phyloP scores from a whole-genome alignment of 495 filamentous ascomycete genomes.

The Neurospora sublineolata region DNA sequence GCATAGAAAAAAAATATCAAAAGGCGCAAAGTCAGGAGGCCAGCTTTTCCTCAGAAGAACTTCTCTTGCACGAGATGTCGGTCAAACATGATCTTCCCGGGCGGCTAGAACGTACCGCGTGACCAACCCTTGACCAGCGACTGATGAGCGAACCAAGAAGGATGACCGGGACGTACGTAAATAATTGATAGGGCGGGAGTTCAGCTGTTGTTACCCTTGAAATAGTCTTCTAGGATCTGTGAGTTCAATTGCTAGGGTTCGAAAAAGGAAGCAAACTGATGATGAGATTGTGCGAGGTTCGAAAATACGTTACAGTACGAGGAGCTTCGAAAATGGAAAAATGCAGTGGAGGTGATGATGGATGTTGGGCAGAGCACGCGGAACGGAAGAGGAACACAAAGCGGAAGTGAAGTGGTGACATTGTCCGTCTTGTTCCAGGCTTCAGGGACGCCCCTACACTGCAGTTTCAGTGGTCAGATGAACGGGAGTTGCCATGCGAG shows the following conservation, averaged over 20 bases:
- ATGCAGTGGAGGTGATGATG: background rate
- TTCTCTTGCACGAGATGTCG: background rate
- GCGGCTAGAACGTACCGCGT: conserved; percentile 9
- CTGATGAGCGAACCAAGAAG: background rate
- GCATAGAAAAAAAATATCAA: background rate
- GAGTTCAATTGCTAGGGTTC: background rate
- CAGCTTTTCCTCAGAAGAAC: background rate
- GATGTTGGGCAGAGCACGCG: background rate
- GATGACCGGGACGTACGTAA: background rate
- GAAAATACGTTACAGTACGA: background rate
- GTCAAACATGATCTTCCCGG: background rate
- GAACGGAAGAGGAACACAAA: background rate
- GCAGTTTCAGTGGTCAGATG: background rate
- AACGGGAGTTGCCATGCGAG: background rate
- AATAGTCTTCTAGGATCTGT: background rate
- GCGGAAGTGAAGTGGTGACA: background rate
- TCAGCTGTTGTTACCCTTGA: background rate
- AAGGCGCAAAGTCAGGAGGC: background rate
- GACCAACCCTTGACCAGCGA: conserved; percentile 2
- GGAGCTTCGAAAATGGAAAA: background rate
- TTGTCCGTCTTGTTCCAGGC: background rate
- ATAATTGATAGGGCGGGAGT: background rate
- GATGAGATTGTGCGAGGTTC: background rate
- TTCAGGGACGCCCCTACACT: background rate
- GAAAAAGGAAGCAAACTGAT: background rate